Conservation (phyloP, 2,329 filamentous ascomycete genomes). For the Colletotrichum sp. region DNA sequence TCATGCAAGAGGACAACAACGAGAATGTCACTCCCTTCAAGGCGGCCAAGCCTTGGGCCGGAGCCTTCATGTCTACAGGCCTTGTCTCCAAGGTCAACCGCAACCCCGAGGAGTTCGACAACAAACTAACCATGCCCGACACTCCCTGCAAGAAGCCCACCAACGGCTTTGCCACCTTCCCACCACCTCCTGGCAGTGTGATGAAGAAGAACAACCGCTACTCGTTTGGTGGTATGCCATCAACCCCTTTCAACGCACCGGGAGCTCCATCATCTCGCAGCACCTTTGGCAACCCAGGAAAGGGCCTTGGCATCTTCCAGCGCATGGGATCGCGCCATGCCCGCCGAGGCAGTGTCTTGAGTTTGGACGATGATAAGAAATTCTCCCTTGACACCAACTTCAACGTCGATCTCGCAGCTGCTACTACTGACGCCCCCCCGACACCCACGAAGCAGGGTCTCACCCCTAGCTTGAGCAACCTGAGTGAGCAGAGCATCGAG, state of each 20-base stretch:
- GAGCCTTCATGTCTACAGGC: conserved; percentile 93
- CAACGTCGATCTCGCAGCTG: conserved; percentile 45
- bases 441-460: conserved; percentile 83
- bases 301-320: conserved; percentile 71
- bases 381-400: conserved; percentile 52
- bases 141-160: conserved; percentile 92
- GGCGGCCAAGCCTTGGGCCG: conserved; percentile 75
- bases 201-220: conserved; percentile 72
- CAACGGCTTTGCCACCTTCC: conserved; percentile 71
- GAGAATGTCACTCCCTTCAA: conserved; percentile 58
- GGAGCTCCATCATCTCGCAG: conserved; percentile 47
- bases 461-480: conserved; percentile 44
- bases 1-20: conserved; percentile 18
- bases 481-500: conserved; percentile 45
- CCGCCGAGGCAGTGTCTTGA: conserved; percentile 75
- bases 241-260: conserved; percentile 78
- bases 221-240: conserved; percentile 75
- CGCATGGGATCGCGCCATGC: conserved; percentile 53
- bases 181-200: conserved; percentile 62
- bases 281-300: conserved; percentile 60
- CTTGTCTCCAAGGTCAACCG: conserved; percentile 94
- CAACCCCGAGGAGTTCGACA: conserved; percentile 69
- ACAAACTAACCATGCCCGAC: conserved; percentile 80
- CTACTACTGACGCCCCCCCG: conserved; percentile 74
- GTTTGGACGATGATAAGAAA: conserved; percentile 77